phyloP scores from a whole-genome alignment of 2,329 filamentous ascomycete genomes.

The Verruconis gallopava region DNA sequence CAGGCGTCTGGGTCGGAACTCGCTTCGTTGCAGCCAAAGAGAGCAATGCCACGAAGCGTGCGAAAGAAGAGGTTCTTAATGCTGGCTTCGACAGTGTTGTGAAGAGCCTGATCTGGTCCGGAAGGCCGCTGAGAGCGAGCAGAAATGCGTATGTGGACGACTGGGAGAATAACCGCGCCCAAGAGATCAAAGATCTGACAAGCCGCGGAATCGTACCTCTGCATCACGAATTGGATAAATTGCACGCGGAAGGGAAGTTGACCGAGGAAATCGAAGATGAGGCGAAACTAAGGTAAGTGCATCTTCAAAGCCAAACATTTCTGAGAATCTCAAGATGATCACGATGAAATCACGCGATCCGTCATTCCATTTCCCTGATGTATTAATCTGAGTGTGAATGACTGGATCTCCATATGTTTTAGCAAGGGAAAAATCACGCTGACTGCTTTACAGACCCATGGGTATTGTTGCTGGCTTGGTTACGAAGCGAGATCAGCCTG shows the following conservation, averaged over 20 bases:
- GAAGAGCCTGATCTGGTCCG: slow-evolving; percentile 16
- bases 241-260: slow-evolving; percentile 18
- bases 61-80: slow-evolving; percentile 16
- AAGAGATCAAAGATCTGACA: slow-evolving; percentile 18
- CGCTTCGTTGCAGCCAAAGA: slow-evolving; percentile 17
- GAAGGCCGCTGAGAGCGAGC: slow-evolving; percentile 17
- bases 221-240: slow-evolving; percentile 16
- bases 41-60: slow-evolving; percentile 13
- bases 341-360: no score
- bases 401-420: no score
- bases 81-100: slow-evolving; percentile 17
- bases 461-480: slow-evolving; percentile 18
- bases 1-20: slow-evolving; percentile 20
- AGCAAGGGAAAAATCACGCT: background rate
- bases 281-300: slow-evolving; percentile 16
- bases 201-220: slow-evolving; percentile 16
- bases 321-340: no score
- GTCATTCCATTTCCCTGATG: no score
- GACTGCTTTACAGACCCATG: slow-evolving; percentile 14
- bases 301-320: no score
- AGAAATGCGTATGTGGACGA: slow-evolving; percentile 17
- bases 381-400: no score
- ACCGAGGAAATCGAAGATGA: slow-evolving; percentile 20
- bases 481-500: slow-evolving; percentile 16
- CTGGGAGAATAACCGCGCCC: slow-evolving; percentile 18